phyloP scores from a whole-genome alignment of 1,139 yeast genomes.

The Ogataea hybrid region DNA sequence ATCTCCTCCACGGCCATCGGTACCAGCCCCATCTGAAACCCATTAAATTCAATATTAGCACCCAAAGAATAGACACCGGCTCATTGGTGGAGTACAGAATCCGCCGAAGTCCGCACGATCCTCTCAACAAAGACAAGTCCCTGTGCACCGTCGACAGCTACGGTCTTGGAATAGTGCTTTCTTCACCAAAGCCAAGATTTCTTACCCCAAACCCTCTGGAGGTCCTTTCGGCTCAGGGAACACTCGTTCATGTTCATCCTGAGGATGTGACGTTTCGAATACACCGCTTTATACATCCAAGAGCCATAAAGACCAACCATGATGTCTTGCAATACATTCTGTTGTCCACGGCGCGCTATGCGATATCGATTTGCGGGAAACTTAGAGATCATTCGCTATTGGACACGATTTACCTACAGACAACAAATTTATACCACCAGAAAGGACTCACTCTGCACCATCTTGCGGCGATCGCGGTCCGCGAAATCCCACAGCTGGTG shows the following conservation, averaged over 20 bases:
- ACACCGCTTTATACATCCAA: slow-evolving; percentile 15
- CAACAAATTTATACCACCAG: slow-evolving; percentile 5
- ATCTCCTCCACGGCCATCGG: background rate
- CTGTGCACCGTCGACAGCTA: background rate
- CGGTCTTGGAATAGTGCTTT: slow-evolving; percentile 12
- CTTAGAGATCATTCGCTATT: slow-evolving; percentile 1
- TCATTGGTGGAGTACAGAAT: slow-evolving; percentile 15
- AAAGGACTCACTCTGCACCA: slow-evolving; percentile 6
- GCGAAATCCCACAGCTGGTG: slow-evolving; percentile 6
- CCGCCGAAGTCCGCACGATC: background rate
- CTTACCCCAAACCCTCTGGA: slow-evolving; percentile 14
- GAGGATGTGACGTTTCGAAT: slow-evolving; percentile 18
- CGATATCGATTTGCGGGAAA: background rate
- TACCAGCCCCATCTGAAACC: background rate
- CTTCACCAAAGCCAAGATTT: slow-evolving; percentile 5
- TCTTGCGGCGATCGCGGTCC: slow-evolving; percentile 4
- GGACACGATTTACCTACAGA: slow-evolving; percentile 5
- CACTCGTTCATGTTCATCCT: slow-evolving; percentile 9
- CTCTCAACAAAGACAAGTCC: background rate
- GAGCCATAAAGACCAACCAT: background rate
- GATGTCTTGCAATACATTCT: slow-evolving; percentile 3
- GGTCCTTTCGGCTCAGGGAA: slow-evolving; percentile 21
- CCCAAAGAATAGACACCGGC: slow-evolving; percentile 6
- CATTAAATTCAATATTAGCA: slow-evolving; percentile 1
- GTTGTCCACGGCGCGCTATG: slow-evolving; percentile 4